These are phyloP conservation scores for Hypomontagnella submonticulosa DNA, from an alignment of 495 filamentous ascomycete genomes.

Conservation along the genomic window DNA sequence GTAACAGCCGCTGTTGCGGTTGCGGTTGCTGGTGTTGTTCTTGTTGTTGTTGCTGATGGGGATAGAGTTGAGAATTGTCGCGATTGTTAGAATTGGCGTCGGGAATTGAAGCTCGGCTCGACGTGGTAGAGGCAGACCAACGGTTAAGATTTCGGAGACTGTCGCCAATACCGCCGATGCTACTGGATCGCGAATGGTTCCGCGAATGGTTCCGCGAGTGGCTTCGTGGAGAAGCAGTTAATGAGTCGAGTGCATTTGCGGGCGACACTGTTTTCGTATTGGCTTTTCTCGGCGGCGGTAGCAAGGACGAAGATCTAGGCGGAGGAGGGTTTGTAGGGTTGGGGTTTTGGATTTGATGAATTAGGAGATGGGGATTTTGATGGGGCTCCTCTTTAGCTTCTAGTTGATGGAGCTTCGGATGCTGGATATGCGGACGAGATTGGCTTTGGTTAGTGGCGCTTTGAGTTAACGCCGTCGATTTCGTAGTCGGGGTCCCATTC, in stretches of 20 bases:
- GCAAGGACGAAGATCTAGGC: constrained; percentile 53
- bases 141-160: constrained; percentile 79
- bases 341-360: constrained; percentile 8
- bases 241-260: constrained; percentile 24
- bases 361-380: constrained; percentile 27
- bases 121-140: constrained; percentile 82
- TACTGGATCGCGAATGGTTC: constrained; percentile 56
- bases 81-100: constrained; percentile 39
- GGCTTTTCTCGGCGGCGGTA: constrained; percentile 48
- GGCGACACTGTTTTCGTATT: constrained; percentile 42
- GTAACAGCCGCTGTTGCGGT: constrained; percentile 27
- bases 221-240: constrained; percentile 9
- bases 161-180: constrained; percentile 64
- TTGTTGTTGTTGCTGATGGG: not conserved
- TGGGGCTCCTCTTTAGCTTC: constrained; percentile 21
- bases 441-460: constrained; percentile 40
- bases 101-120: constrained; percentile 68
- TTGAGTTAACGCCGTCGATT: constrained; percentile 35
- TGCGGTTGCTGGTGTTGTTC: constrained; percentile 20
- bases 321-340: constrained; percentile 12
- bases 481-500: constrained; percentile 10
- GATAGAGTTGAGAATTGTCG: constrained; percentile 17
- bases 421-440: constrained; percentile 21
- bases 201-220: constrained; percentile 51
- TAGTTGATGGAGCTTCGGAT: constrained; percentile 21